A percentile compares a stretch with the other conserved stretches of the same genome.
phyloP scores from a whole-genome alignment of 2,329 filamentous ascomycete genomes.

The Alternaria brassicae region DNA sequence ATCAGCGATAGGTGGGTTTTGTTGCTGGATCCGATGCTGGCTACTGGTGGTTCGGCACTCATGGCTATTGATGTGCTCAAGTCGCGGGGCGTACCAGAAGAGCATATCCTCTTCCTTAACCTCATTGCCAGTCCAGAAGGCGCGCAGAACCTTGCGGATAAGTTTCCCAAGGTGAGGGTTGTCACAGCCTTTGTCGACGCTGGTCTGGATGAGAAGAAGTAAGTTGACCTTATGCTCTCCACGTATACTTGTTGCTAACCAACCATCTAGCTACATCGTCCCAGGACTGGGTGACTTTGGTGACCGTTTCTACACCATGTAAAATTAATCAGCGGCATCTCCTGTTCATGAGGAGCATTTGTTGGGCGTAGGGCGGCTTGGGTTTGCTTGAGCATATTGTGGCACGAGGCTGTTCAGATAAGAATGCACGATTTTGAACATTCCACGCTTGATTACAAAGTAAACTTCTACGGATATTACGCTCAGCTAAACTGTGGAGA shows the following conservation, averaged over 20 bases:
- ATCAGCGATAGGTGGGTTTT: constrained; percentile 93
- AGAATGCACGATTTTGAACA: neutral
- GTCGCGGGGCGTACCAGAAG: constrained; percentile 88
- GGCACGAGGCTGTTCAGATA: constrained; percentile 4
- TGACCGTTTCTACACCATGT: constrained; percentile 94
- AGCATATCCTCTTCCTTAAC: constrained; percentile 95
- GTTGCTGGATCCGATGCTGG: constrained; percentile 97
- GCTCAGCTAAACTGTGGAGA: constrained; percentile 2
- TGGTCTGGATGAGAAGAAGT: constrained; percentile 98
- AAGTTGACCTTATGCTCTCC: constrained; percentile 49
- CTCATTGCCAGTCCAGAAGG: constrained; percentile 97
- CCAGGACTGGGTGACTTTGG: constrained; percentile 95
- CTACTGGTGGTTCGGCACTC: constrained; percentile 92
- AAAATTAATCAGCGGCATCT: constrained; percentile 29
- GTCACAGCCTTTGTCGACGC: constrained; percentile 96
- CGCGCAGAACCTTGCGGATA: constrained; percentile 84
- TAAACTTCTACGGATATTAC: neutral
- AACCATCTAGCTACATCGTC: constrained; percentile 78
- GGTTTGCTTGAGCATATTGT: constrained; percentile 12
- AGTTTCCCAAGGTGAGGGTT: constrained; percentile 87
- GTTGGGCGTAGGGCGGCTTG: constrained; percentile 11
- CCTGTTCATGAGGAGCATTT: constrained; percentile 14
- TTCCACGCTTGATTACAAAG: neutral
- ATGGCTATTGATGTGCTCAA: constrained; percentile 97
- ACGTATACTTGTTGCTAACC: neutral